phyloP scores from a whole-genome alignment of 441 rosid species.

The Oxalis stricta region DNA sequence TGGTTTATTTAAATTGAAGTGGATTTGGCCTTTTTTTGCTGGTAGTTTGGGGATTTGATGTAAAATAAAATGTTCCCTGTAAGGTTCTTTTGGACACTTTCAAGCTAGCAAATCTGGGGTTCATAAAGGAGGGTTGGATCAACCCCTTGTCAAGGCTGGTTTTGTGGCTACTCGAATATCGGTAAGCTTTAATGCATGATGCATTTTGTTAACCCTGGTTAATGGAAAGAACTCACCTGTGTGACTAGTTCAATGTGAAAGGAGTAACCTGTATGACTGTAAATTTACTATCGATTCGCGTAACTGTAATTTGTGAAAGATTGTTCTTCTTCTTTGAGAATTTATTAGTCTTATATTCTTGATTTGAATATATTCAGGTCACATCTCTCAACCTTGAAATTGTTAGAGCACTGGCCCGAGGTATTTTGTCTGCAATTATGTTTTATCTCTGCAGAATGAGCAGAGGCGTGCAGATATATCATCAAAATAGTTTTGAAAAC shows the following conservation, averaged over 20 bases:
- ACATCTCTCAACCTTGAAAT: conserved; percentile 77
- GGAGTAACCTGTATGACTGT: no score
- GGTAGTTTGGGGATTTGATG: no score
- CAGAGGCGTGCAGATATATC: background rate
- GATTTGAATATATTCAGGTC: conserved; percentile 37
- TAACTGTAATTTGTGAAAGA: background rate
- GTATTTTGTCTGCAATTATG: conserved; percentile 17
- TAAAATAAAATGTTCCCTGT: conserved; percentile 8
- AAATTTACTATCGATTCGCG: background rate
- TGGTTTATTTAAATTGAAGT: background rate
- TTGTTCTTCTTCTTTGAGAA: background rate
- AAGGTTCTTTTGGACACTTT: conserved; percentile 96
- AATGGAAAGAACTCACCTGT: no score
- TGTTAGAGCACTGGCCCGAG: conserved; percentile 86
- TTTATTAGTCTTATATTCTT: background rate
- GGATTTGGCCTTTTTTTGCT: background rate
- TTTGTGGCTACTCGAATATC: conserved; percentile 91
- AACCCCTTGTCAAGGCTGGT: conserved; percentile 73
- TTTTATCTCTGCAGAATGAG: background rate
- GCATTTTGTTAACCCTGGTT: no score
- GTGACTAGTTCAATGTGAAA: no score
- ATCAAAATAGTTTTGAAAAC: background rate
- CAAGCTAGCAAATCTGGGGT: conserved; percentile 94
- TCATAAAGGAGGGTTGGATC: conserved; percentile 78
- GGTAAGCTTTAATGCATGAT: conserved; percentile 20